Evolutionary conservation across 305 asterid species (phyloP).

Genomic region (Stenogyne calaminthoides): DNA sequence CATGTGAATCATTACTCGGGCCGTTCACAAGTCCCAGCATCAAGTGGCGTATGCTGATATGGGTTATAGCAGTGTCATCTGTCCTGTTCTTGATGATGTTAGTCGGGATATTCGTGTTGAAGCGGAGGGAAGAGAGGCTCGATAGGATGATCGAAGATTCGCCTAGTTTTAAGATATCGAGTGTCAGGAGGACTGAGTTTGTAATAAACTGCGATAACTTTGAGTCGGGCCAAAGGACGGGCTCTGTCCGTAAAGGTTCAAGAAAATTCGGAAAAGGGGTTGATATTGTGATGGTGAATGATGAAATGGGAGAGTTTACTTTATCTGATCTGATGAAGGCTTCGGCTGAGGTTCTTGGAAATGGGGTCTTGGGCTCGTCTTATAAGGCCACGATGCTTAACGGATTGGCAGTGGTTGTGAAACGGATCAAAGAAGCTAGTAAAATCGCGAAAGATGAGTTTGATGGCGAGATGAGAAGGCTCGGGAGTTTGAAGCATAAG

Average conservation of each 20-base stretch:
- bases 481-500: slow-evolving; percentile 61
- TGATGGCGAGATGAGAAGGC: slow-evolving; percentile 56
- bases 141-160: slow-evolving; percentile 26
- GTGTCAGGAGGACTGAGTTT: slow-evolving; percentile 31
- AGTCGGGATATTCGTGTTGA: slow-evolving; percentile 44
- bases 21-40: background rate
- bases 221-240: slow-evolving; percentile 29
- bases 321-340: slow-evolving; percentile 81
- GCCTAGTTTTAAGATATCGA: slow-evolving; percentile 21
- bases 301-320: slow-evolving; percentile 65
- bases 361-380: slow-evolving; percentile 59
- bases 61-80: slow-evolving; percentile 33
- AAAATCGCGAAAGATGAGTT: slow-evolving; percentile 57
- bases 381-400: slow-evolving; percentile 67
- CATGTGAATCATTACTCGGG: slow-evolving; percentile 24
- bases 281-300: slow-evolving; percentile 61
- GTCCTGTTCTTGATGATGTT: slow-evolving; percentile 42
- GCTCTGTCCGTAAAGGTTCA: slow-evolving; percentile 37
- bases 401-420: slow-evolving; percentile 70
- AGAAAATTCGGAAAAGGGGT: slow-evolving; percentile 32
- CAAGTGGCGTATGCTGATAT: slow-evolving; percentile 21
- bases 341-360: slow-evolving; percentile 73
- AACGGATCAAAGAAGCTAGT: slow-evolving; percentile 63
- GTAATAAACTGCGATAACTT: slow-evolving; percentile 23
- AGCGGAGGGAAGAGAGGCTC: slow-evolving; percentile 38